Conservation (phyloP, 345 rosid genomes). For the Arabis hirsuta region DNA sequence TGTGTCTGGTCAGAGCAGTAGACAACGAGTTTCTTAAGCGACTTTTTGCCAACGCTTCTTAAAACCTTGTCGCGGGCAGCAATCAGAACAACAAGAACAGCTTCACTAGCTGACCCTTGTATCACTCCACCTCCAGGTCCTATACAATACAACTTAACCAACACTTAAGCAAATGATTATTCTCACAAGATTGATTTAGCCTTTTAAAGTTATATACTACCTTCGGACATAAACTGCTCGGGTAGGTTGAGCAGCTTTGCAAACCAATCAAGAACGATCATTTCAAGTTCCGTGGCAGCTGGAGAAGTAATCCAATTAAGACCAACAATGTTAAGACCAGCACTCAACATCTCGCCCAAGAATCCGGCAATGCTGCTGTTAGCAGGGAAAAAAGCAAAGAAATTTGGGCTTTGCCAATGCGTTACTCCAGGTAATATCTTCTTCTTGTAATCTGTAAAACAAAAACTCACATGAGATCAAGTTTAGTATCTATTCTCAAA, state of each 20-base stretch:
- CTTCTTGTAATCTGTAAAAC: conserved; percentile 57
- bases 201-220: conserved; percentile 36
- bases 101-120: conserved; percentile 96
- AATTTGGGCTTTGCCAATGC: conserved; percentile 92
- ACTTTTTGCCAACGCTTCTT: conserved; percentile 55
- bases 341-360: conserved; percentile 94
- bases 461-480: background rate
- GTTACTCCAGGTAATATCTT: conserved; percentile 86
- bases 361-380: conserved; percentile 92
- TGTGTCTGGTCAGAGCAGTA: conserved; percentile 93
- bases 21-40: conserved; percentile 75
- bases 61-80: conserved; percentile 78
- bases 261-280: conserved; percentile 92
- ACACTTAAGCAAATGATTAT: conserved; percentile 13
- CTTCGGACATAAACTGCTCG: conserved; percentile 68
- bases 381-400: conserved; percentile 84
- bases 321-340: conserved; percentile 82
- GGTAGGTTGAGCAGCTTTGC: conserved; percentile 80
- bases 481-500: background rate
- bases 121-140: conserved; percentile 93
- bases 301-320: conserved; percentile 95
- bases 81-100: conserved; percentile 71
- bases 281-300: conserved; percentile 92
- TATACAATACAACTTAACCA: conserved; percentile 38
- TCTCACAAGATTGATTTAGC: background rate